These are phyloP conservation scores for Sarocladium brachiariae DNA, from an alignment of 2,329 filamentous ascomycete species.

Conservation along the genomic window DNA sequence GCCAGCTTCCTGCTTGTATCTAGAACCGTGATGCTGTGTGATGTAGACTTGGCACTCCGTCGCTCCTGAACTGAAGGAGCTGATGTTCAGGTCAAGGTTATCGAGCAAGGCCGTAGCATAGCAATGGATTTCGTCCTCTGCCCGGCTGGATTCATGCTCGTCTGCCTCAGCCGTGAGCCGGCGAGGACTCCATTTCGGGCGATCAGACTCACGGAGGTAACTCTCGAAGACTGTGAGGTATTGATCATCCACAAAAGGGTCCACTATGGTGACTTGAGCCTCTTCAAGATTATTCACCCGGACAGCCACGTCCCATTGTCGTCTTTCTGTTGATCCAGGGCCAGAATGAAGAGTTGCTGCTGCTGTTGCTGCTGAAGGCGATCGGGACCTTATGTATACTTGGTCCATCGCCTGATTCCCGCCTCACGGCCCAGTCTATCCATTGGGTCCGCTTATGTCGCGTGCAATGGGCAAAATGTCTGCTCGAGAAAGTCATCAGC, in stretches of 20 bases:
- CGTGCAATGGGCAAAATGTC: neutral
- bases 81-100: constrained; percentile 14
- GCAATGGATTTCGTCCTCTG: constrained; percentile 13
- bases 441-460: constrained; percentile 5
- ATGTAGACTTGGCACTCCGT: constrained; percentile 19
- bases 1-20: constrained; percentile 4
- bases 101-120: constrained; percentile 17
- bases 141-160: neutral
- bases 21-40: constrained; percentile 18
- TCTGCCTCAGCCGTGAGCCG: constrained; percentile 12
- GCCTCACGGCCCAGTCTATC: neutral
- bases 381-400: constrained; percentile 12
- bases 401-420: constrained; percentile 12
- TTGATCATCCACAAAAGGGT: constrained; percentile 19
- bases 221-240: constrained; percentile 20
- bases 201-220: constrained; percentile 20
- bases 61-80: constrained; percentile 11
- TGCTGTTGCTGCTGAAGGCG: constrained; percentile 6
- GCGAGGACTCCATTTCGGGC: constrained; percentile 16
- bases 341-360: too few species aligned
- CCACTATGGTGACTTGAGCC: constrained; percentile 14
- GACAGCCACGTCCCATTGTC: constrained; percentile 19
- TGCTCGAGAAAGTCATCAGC: neutral
- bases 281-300: constrained; percentile 15
- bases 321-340: too few species aligned